Base-by-base conservation (phyloP, 23 red algal species). In the Gracilaria domingensis region DNA sequence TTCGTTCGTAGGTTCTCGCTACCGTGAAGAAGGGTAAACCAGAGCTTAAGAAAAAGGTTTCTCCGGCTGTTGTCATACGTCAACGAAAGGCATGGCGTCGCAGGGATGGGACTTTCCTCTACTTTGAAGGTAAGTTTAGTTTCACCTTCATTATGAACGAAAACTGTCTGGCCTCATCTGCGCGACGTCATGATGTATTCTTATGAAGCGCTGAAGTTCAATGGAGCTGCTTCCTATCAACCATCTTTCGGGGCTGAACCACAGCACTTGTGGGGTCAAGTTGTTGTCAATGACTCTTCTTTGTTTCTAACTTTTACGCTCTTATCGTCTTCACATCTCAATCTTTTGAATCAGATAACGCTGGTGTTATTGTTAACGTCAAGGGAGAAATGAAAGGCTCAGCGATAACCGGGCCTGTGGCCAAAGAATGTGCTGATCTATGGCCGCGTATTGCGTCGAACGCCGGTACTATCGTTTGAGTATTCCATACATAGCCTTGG, bases 21-120 rank as follows among this genome's bases (percentile, higher is more conserved):
- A 99, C 97, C 39, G 97, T 99, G 17, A 99, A 99, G 67, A 99
- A 99, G 82, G 97, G 97, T 2, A 99, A 99, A 77, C 97, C 97
- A 39, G 97, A 99, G 85, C 91, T 99, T 20, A 77, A 93, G 75
- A 99, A 99, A 85, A 99, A 99, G 79, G 97, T 99, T 29, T 88
- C 90, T 30, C 97, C 90, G 6, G 97, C 97, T 26, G 93, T 99
- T 4, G 91, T 99, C 35, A 95, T 99, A 17, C 90, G 97, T 73
- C 97, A 99, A 79, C 79, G 90, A 78, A 99, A 96, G 67, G 80
- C 90, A 11, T 99, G 93, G 93, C 92, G 97, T 79, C 89, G 97
- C 44, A 99, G 91, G 93, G 97, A 99, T 76, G 97, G 97, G 18
- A 80, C 86, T 60, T 96, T 89, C 56, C 82, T 96, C 26, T 92